A percentile compares a stretch with the other conserved stretches of the same genome.
Conservation (phyloP, 768 basidiomycete genomes). For the Cytidiella melzeri region DNA sequence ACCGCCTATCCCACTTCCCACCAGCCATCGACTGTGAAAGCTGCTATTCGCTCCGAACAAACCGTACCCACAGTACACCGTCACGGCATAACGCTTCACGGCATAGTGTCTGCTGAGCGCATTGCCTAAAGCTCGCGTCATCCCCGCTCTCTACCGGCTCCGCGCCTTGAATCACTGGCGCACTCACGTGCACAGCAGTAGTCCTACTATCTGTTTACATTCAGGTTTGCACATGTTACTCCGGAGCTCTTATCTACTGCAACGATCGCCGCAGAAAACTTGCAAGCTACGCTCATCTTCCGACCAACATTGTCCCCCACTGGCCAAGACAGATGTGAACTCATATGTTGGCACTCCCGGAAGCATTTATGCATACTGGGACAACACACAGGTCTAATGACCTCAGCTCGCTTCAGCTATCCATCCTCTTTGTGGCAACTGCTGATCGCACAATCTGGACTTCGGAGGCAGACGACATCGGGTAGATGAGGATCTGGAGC, state of each 20-base stretch:
- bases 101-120: neutral
- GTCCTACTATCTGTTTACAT: neutral
- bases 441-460: neutral
- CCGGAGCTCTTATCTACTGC: neutral
- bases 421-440: neutral
- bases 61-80: neutral
- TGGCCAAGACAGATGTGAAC: neutral
- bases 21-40: neutral
- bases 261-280: neutral
- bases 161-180: constrained; percentile 1
- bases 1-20: neutral
- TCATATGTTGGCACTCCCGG: neutral
- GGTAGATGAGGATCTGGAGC: neutral
- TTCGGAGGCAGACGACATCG: neutral
- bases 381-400: neutral
- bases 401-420: neutral
- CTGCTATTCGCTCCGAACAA: neutral
- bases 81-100: neutral
- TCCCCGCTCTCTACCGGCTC: neutral
- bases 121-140: constrained; percentile 12
- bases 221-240: neutral
- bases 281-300: neutral
- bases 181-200: constrained; percentile 1
- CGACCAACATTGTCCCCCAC: neutral
- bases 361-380: neutral